Evolutionary conservation across 163 green algal genomes (phyloP), one percentile per base, ranked within the genome.

Genomic region (Scenedesmus sp.): DNA sequence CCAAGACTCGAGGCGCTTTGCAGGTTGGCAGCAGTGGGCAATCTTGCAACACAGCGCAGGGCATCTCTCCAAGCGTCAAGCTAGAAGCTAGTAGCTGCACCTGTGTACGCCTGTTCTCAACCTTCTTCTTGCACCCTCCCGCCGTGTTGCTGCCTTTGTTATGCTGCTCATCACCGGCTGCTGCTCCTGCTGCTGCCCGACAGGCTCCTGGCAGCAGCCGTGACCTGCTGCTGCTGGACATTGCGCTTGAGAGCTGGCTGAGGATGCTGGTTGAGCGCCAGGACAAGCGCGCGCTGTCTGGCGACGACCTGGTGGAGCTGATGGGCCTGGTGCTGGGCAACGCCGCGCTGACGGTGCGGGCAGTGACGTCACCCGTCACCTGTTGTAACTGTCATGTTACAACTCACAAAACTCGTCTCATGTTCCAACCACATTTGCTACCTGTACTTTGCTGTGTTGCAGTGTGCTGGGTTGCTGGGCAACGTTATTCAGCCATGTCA

Each of bases 211-310:
- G 95, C 59, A 92, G 93, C 5, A 91, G 88, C 0, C 94, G 98
- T 37, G 97, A 99, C 93, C 92, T 98, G 70, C 88, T 98, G 87
- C 95, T 99, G 92, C 95, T 99, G 70, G 98, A 99, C 95, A 97
- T 98, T 68, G 95, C 97, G 0, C 94, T 99, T 68, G 98, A 99
- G 81, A 94, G 91, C 84, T 98, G 96, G 94, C 97, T 98, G 89
- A 90, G 97, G 10, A 85, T 95, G 33, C 89, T 91, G 33, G 80
- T 99, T 22, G 96, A 98, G 93, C 93, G 94, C 42, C 93, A 81
- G 12, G 95, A 98, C 92, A 95, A 95, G 92, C 81, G 83, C 4
- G 86, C 59, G 1, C 82, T 97, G 81, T 68, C 49, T 22, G 81
- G 81, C 9, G 96, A 98, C 80, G 96, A 97, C 89, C 59, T 98